Percentiles rank a stretch among this genome's conserved stretches.
These are phyloP conservation scores for Citrullus amarus DNA, from an alignment of 306 rosid genomes.

Conservation along the genomic window DNA sequence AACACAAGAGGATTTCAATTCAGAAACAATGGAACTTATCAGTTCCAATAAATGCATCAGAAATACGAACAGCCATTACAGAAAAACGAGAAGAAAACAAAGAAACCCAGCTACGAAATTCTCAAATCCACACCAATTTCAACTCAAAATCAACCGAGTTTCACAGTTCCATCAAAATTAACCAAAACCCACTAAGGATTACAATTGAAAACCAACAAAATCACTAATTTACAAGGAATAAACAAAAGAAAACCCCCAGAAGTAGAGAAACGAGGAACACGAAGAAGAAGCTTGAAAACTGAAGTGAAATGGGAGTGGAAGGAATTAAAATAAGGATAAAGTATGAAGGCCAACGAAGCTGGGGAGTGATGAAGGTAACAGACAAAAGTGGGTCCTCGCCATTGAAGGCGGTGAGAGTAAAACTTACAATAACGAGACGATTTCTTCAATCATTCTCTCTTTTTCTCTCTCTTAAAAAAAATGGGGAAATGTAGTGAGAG, in stretches of 20 bases:
- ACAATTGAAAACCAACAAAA: background rate
- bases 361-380: background rate
- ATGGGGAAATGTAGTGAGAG: background rate
- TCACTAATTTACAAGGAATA: background rate
- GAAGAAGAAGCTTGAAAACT: background rate
- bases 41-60: background rate
- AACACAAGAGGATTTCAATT: background rate
- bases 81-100: background rate
- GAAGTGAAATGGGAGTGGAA: background rate
- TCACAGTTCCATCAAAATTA: background rate
- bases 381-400: conserved; percentile 25
- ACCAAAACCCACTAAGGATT: background rate
- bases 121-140: background rate
- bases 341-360: background rate
- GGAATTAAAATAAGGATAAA: background rate
- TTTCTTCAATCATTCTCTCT: conserved; percentile 3
- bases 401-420: background rate
- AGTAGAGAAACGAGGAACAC: background rate
- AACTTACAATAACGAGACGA: background rate
- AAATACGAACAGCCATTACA: background rate
- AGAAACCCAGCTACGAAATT: background rate
- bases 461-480: background rate
- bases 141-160: background rate
- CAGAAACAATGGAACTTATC: background rate
- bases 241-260: too few species aligned